Conservation (phyloP, 2,329 filamentous ascomycete species). For the Meredithiella fracta region DNA sequence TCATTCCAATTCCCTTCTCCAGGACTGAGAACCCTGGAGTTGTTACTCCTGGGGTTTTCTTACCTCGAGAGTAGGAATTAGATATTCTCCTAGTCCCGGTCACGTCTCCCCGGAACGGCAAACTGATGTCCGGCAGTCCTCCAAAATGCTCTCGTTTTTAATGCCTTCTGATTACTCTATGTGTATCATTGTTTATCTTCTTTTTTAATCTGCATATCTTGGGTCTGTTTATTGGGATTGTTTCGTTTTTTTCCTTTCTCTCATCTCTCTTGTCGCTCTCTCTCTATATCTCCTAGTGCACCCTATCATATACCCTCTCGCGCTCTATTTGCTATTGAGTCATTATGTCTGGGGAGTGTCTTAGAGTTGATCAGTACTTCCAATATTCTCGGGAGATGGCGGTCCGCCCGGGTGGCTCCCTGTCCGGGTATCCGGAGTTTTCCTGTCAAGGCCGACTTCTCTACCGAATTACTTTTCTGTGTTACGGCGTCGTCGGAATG, state of each 20-base stretch:
- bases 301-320: neutral
- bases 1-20: no score
- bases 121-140: constrained; percentile 6
- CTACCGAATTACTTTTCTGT: constrained; percentile 6
- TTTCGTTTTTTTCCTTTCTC: constrained; percentile 9
- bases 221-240: constrained; percentile 12
- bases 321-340: neutral
- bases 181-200: constrained; percentile 12
- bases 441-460: neutral
- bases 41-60: neutral
- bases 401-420: constrained; percentile 1
- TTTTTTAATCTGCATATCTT: constrained; percentile 15
- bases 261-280: constrained; percentile 3
- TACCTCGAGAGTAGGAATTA: neutral
- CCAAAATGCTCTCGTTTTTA: constrained; percentile 8
- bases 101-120: neutral
- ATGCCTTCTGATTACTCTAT: constrained; percentile 8
- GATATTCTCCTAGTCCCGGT: no score
- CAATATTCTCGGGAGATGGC: neutral
- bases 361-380: constrained; percentile 4
- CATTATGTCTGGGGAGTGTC: neutral
- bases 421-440: constrained; percentile 3
- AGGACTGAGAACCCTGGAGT: neutral
- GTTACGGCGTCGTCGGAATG: neutral
- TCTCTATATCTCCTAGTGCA: neutral